phyloP scores from a whole-genome alignment of 331 rosid genomes.

The Quercus phellos region DNA sequence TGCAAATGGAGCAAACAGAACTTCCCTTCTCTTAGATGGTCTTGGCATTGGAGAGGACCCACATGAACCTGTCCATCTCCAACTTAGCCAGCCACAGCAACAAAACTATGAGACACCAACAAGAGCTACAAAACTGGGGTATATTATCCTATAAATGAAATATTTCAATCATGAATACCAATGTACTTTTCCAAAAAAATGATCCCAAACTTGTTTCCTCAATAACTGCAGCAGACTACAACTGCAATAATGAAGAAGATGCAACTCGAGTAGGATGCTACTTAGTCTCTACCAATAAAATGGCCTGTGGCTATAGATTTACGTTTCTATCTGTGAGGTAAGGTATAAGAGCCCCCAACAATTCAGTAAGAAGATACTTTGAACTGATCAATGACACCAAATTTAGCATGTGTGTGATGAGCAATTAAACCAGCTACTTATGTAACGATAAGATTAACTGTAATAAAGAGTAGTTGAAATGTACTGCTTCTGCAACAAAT shows the following conservation, averaged over 20 bases:
- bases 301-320: conserved; percentile 33
- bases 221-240: conserved; percentile 63
- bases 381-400: conserved; percentile 22
- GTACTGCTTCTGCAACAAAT: conserved; percentile 11
- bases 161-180: conserved; percentile 16
- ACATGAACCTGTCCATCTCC: conserved; percentile 72
- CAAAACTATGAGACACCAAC: conserved; percentile 38
- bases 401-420: conserved; percentile 34
- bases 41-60: conserved; percentile 51
- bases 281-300: conserved; percentile 37
- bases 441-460: conserved; percentile 35
- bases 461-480: conserved; percentile 27
- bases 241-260: conserved; percentile 34
- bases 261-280: conserved; percentile 22
- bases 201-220: conserved; percentile 30
- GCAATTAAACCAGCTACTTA: conserved; percentile 29
- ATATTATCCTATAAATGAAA: conserved; percentile 23
- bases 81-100: conserved; percentile 82
- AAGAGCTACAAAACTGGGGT: conserved; percentile 63
- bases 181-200: conserved; percentile 15
- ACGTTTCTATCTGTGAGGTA: conserved; percentile 23
- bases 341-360: conserved; percentile 24
- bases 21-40: conserved; percentile 38
- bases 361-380: conserved; percentile 22
- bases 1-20: conserved; percentile 36